Percentiles rank a stretch among this genome's conserved stretches.
Evolutionary conservation across 805 yeast species (phyloP).

Genomic region (Suhomyces faveliae): DNA sequence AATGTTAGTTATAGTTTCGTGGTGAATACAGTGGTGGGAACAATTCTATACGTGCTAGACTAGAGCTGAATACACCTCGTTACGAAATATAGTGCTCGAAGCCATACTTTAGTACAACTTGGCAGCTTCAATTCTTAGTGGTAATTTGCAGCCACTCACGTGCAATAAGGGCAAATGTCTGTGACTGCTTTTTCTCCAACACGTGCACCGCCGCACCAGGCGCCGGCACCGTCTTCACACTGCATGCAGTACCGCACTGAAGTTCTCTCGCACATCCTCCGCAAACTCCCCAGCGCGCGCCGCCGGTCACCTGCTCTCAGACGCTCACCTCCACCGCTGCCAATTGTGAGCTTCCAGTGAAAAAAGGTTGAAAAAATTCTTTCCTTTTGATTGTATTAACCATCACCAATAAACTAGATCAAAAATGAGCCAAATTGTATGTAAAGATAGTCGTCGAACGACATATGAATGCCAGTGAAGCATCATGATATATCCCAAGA

Average conservation of each 20-base stretch:
- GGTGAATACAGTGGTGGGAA: too few species aligned
- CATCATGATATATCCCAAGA: background rate
- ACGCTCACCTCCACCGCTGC: slow-evolving; percentile 1
- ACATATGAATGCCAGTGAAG: background rate
- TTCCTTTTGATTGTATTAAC: slow-evolving; percentile 11
- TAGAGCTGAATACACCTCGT: too few species aligned
- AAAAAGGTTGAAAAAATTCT: slow-evolving; percentile 13
- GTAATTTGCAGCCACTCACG: slow-evolving; percentile 1
- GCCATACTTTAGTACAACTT: background rate
- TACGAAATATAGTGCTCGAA: too few species aligned
- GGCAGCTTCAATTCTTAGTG: background rate
- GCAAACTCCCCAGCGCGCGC: slow-evolving; percentile 3
- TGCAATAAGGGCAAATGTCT: background rate
- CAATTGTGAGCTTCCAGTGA: slow-evolving; percentile 6
- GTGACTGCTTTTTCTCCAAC: slow-evolving; percentile 9
- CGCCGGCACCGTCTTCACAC: background rate
- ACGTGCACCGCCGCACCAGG: slow-evolving; percentile 5
- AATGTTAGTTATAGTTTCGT: too few species aligned
- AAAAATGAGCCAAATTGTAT: slow-evolving; percentile 28
- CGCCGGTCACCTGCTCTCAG: background rate
- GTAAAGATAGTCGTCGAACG: slow-evolving; percentile 13
- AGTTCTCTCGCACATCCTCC: slow-evolving; percentile 2
- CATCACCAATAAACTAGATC: slow-evolving; percentile 19
- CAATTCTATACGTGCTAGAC: too few species aligned
- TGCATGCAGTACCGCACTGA: background rate